phyloP scores from a whole-genome alignment of 306 rosid species.

The peach (Prunus persica) region DNA sequence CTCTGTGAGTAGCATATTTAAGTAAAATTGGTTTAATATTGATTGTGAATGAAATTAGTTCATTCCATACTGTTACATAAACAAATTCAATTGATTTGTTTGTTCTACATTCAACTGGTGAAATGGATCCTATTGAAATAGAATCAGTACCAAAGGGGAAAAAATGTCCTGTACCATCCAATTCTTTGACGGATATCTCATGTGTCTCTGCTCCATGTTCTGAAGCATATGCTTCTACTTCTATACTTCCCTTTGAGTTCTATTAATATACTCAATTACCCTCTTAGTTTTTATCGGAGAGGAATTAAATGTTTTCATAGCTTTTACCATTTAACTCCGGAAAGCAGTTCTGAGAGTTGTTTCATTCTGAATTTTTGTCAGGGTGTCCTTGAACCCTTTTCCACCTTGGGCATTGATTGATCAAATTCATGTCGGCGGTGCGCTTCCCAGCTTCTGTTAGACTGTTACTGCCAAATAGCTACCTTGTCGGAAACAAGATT shows the following conservation, averaged over 20 bases:
- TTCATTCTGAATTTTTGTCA: slow-evolving; percentile 29
- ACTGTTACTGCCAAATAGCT: slow-evolving; percentile 4
- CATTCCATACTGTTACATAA: not conserved
- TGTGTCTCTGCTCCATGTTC: not conserved
- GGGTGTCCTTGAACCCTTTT: slow-evolving; percentile 46
- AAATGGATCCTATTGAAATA: not conserved
- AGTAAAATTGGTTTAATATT: slow-evolving; percentile 30
- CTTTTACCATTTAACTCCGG: not conserved
- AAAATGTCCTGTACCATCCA: not conserved
- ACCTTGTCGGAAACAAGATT: slow-evolving; percentile 8
- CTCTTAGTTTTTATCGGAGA: not conserved
- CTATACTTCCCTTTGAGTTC: not conserved
- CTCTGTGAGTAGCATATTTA: slow-evolving; percentile 89
- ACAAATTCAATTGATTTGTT: slow-evolving; percentile 3
- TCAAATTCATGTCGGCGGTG: slow-evolving; percentile 9
- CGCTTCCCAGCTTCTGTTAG: slow-evolving; percentile 15
- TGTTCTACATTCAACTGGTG: slow-evolving; percentile 9
- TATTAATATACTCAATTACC: not conserved
- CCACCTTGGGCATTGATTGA: slow-evolving; percentile 51
- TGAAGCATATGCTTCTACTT: not conserved
- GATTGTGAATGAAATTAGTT: slow-evolving; percentile 8
- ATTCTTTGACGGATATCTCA: not conserved
- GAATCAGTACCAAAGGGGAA: not conserved
- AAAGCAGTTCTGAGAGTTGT: slow-evolving; percentile 1
- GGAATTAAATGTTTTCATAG: not conserved